phyloP scores from a whole-genome alignment of 371 early-diverging fungal genomes.

The Parasitella parasitica region DNA sequence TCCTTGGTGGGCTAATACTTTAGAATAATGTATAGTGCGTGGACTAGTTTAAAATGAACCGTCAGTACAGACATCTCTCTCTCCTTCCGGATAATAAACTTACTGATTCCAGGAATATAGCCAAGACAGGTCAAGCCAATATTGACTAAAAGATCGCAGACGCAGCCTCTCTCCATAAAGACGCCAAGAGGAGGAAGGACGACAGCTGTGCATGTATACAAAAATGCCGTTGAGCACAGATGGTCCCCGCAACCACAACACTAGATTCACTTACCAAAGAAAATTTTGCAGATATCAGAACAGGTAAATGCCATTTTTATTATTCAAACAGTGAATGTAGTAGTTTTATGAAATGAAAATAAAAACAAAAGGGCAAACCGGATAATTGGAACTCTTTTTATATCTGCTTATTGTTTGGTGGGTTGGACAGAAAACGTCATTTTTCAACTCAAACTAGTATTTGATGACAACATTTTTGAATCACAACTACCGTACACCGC shows the following conservation, averaged over 20 bases:
- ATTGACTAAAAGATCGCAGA: constrained; percentile 75
- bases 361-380: background rate
- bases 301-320: constrained; percentile 40
- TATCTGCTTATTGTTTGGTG: background rate
- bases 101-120: constrained; percentile 75
- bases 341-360: constrained; percentile 1
- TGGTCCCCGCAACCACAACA: too few species aligned
- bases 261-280: constrained; percentile 39
- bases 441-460: background rate
- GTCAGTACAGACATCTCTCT: too few species aligned
- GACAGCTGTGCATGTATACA: too few species aligned
- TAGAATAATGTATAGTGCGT: constrained; percentile 35
- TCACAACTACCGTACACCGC: too few species aligned
- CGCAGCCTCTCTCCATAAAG: constrained; percentile 68
- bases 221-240: too few species aligned
- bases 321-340: background rate
- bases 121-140: constrained; percentile 76
- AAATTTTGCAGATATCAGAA: constrained; percentile 43
- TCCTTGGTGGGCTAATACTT: constrained; percentile 19
- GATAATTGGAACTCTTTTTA: background rate
- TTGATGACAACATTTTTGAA: background rate
- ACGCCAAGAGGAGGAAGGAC: constrained; percentile 68
- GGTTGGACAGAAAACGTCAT: constrained; percentile 2
- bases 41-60: constrained; percentile 23
- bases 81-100: too few species aligned